Conservation (phyloP, 2,329 filamentous ascomycete species). For the Apiospora pterosperma region DNA sequence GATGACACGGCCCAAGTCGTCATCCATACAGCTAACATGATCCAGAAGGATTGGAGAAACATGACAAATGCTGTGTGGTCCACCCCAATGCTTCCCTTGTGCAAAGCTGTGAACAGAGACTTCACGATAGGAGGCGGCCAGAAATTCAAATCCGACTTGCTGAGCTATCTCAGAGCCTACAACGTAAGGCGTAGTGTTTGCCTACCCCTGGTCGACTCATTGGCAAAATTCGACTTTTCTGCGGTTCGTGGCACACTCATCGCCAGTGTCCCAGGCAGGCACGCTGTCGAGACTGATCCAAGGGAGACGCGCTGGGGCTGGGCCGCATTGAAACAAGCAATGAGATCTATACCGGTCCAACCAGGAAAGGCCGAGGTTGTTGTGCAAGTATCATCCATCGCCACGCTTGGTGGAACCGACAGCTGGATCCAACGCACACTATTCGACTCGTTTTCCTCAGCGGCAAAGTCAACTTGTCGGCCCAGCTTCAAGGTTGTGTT, state of each 20-base stretch:
- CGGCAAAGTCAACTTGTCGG: conserved; percentile 16
- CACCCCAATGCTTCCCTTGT: conserved; percentile 65
- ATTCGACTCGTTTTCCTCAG: conserved; percentile 40
- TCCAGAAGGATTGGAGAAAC: conserved; percentile 80
- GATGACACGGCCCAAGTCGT: conserved; percentile 75
- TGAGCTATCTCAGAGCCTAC: conserved; percentile 71
- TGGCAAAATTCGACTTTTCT: conserved; percentile 67
- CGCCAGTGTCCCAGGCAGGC: conserved; percentile 73
- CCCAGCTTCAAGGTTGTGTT: conserved; percentile 71
- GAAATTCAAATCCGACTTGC: conserved; percentile 72
- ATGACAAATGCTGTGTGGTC: conserved; percentile 84
- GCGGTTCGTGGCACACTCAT: conserved; percentile 66
- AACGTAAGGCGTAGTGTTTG: conserved; percentile 54
- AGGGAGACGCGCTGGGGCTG: conserved; percentile 71
- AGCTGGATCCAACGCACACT: conserved; percentile 69
- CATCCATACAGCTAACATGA: conserved; percentile 91
- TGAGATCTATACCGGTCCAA: conserved; percentile 51
- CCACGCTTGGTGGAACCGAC: conserved; percentile 68
- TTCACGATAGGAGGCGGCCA: conserved; percentile 54
- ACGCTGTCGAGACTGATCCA: conserved; percentile 44
- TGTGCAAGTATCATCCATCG: conserved; percentile 75
- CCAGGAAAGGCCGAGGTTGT: conserved; percentile 46
- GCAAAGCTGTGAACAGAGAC: conserved; percentile 13
- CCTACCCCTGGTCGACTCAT: conserved; percentile 50
- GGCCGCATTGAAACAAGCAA: conserved; percentile 59